Evolutionary conservation across 1,139 yeast genomes (phyloP), one percentile per base, ranked within the genome.

Genomic region (Magnusiomyces clavatus): DNA sequence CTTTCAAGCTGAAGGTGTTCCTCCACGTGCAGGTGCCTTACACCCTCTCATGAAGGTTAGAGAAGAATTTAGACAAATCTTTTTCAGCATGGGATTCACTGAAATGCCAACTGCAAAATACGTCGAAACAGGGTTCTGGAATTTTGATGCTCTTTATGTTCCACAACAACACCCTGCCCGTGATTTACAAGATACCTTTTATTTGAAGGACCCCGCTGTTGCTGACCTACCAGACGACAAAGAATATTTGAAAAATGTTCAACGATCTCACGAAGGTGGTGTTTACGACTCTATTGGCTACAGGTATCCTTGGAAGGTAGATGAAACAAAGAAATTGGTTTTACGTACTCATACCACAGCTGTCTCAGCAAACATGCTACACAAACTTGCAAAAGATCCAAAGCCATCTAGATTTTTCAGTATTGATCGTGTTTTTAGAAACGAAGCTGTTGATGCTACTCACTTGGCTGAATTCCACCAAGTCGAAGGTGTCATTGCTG

Each of bases 91-190:
- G 89, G 99, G 99, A 11, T 92, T 92, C 81, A 82, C 92, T 37
- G 99, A 92, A 75, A 92, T 92, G 99, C 97, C 98, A 56, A 85
- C 98, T 19, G 90, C 90, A 69, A 96, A 90, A 71, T 92, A 89
- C 68, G 98, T 94, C 52, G 99, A 92, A 67, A 80, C 95, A 31
- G 97, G 98, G 11, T 92, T 94, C 81, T 92, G 99, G 99, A 92
- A 94, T 73, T 92, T 92, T 67, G 99, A 92, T 69, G 80, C 98
- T 3, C 77, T 92, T 64, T 92, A 75, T 65, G 99, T 92, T 51
- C 99, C 99, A 53, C 99, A 92, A 75, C 97, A 92, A 74, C 99
- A 92, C 74, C 98, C 99, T 36, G 99, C 99, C 48, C 86, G 99
- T 76, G 99, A 92, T 69, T 77, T 92, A 68, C 99, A 92, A 73